Base-by-base conservation (phyloP, 2,329 filamentous ascomycete species). In the Coccinonectria pachysandricola region DNA sequence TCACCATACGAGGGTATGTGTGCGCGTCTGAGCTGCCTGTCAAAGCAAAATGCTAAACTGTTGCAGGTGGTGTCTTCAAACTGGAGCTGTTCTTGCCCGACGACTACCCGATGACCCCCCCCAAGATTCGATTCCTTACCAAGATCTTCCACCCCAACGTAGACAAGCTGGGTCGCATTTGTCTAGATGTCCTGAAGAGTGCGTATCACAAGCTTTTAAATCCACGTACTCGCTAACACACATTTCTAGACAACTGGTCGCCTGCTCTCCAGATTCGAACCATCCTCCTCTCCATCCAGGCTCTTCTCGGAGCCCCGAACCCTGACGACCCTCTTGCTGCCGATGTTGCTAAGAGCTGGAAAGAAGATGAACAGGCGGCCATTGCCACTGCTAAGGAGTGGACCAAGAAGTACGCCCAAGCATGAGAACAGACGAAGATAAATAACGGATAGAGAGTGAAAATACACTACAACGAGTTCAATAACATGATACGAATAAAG, bases 111-210 rank as follows among this genome's bases (percentile, higher is more conserved):
- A 98, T 98, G 91, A 94, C 86, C 17, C 88, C 91, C 28, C 91
- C 91, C 23, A 95, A 95, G 68, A 95, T 98, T 51, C 83, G 91
- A 29, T 98, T 98, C 60, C 68, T 98, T 26, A 98, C 92, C 46
- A 95, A 94, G 63, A 96, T 98, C 57, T 98, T 96, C 60, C 92
- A 98, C 56, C 91, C 91, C 27, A 98, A 98, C 56, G 95, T 98
- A 45, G 91, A 98, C 56, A 92, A 92, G 60, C 75, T 98, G 3
- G 91, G 91, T 34, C 81, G 91, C 34, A 98, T 98, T 59, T 98
- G 92, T 53, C 64, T 98, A 25, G 91, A 98, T 53, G 91, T 98
- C 17, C 63, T 98, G 31, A 98, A 98, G 68, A 94, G 91, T 93
- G 64, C 44, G 72, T 37, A 30, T 33, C 30, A 23, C 21, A 13